Evolutionary conservation across 2,329 filamentous ascomycete genomes (phyloP).

Genomic region (Penicillium palitans): DNA sequence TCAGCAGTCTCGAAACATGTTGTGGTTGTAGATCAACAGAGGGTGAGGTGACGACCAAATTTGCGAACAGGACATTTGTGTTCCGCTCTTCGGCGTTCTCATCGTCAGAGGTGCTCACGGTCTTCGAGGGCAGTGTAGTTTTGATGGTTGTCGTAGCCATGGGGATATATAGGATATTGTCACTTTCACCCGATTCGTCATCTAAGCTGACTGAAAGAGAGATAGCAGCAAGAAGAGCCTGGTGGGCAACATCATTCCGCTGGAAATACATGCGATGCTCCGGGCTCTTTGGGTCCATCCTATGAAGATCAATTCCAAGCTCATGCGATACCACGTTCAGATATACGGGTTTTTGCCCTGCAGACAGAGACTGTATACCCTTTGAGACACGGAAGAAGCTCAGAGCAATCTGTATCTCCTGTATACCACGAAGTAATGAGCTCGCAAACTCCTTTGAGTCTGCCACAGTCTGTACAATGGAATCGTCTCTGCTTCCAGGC

Average conservation of each 20-base stretch:
- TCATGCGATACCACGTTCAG: constrained; percentile 95
- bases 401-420: constrained; percentile 93
- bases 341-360: constrained; percentile 69
- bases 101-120: constrained; percentile 73
- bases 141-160: constrained; percentile 96
- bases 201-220: constrained; percentile 91
- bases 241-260: constrained; percentile 86
- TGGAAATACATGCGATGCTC: constrained; percentile 99
- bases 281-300: constrained; percentile 86
- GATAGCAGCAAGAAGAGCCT: constrained; percentile 86
- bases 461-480: constrained; percentile 77
- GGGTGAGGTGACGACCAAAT: constrained; percentile 92
- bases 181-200: constrained; percentile 80
- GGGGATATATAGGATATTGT: constrained; percentile 87
- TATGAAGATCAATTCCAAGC: constrained; percentile 86
- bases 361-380: constrained; percentile 67
- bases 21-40: constrained; percentile 90
- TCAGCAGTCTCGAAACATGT: constrained; percentile 81
- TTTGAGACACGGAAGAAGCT: constrained; percentile 88
- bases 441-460: constrained; percentile 91
- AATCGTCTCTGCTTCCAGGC: constrained; percentile 65
- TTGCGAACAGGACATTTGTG: constrained; percentile 93
- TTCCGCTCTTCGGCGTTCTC: constrained; percentile 79
- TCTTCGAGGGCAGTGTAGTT: constrained; percentile 92
- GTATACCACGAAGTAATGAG: constrained; percentile 86